A percentile compares a stretch with the other conserved stretches of the same genome.
Evolutionary conservation across 139 green algal species (phyloP).

Genomic region (Coelastrella sp.): DNA sequence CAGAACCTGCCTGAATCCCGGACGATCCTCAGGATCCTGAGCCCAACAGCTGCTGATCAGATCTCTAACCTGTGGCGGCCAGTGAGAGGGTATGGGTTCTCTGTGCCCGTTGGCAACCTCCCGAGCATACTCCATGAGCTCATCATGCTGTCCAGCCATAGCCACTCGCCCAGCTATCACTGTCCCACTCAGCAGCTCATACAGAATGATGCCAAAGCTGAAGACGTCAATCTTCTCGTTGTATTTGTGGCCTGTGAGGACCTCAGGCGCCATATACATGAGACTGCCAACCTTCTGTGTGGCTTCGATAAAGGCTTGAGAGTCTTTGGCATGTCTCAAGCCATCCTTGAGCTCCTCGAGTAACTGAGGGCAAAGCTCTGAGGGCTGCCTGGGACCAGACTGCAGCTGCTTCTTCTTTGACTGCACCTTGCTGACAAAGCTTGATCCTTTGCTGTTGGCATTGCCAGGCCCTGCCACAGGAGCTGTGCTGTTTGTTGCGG

Average conservation of each 20-base stretch:
- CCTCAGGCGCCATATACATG: conserved; percentile 83
- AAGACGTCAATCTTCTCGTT: conserved; percentile 87
- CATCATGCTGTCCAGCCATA: conserved; percentile 21
- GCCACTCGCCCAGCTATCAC: conserved; percentile 64
- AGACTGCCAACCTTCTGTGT: conserved; percentile 62
- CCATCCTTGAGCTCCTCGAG: neutral
- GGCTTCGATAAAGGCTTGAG: conserved; percentile 30
- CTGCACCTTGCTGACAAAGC: neutral
- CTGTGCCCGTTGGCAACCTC: conserved; percentile 54
- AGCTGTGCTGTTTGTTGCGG: neutral
- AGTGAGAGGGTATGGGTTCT: conserved; percentile 47
- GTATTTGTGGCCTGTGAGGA: conserved; percentile 65
- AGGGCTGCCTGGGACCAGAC: neutral
- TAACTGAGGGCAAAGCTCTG: conserved; percentile 34
- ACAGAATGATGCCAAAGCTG: conserved; percentile 82
- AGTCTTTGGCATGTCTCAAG: neutral
- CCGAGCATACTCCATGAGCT: conserved; percentile 35
- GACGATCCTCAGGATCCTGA: conserved; percentile 50
- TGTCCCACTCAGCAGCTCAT: conserved; percentile 77
- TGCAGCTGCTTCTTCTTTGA: neutral
- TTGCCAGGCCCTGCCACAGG: too few species aligned
- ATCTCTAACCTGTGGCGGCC: conserved; percentile 47
- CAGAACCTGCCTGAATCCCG: conserved; percentile 53
- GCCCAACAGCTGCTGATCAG: conserved; percentile 64
- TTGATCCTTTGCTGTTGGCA: too few species aligned